A percentile compares a stretch with the other conserved stretches of the same genome.
Evolutionary conservation across 768 basidiomycete genomes (phyloP).

Genomic region (Termitomyces bulborhizus): DNA sequence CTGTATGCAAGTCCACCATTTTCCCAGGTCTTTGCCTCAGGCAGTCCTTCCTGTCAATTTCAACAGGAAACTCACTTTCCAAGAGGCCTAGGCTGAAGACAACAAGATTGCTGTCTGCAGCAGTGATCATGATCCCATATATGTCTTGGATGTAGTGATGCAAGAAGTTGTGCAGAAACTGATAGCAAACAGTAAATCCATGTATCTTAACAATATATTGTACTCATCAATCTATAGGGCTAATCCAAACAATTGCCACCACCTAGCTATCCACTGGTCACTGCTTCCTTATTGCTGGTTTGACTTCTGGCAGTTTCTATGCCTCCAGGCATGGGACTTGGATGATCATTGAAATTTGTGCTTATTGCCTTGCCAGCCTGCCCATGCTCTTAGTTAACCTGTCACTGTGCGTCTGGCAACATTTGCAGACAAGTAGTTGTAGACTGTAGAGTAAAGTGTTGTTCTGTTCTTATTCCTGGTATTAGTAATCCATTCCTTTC

Average conservation of each 20-base stretch:
- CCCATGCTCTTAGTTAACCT: neutral
- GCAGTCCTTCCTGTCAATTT: constrained; percentile 4
- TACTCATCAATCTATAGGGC: neutral
- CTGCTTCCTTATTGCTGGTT: neutral
- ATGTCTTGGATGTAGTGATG: neutral
- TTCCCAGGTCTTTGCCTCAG: constrained; percentile 2
- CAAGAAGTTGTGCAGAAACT: neutral
- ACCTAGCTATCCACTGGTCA: neutral
- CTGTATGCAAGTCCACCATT: no score
- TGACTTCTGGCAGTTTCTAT: neutral
- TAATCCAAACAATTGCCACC: neutral
- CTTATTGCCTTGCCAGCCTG: neutral
- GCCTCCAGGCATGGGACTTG: no score
- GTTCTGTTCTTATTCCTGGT: neutral
- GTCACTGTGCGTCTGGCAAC: no score
- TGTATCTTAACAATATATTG: neutral
- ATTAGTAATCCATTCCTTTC: no score
- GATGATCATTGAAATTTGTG: neutral
- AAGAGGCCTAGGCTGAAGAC: no score
- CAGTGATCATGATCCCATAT: constrained; percentile 3
- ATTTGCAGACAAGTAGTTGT: no score
- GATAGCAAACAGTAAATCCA: no score
- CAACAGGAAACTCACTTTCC: neutral
- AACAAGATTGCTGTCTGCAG: neutral
- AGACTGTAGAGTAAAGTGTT: neutral